Percentiles rank a stretch among this genome's conserved stretches.
phyloP scores from a whole-genome alignment of 345 rosid genomes.

The Reutealis trisperma region DNA sequence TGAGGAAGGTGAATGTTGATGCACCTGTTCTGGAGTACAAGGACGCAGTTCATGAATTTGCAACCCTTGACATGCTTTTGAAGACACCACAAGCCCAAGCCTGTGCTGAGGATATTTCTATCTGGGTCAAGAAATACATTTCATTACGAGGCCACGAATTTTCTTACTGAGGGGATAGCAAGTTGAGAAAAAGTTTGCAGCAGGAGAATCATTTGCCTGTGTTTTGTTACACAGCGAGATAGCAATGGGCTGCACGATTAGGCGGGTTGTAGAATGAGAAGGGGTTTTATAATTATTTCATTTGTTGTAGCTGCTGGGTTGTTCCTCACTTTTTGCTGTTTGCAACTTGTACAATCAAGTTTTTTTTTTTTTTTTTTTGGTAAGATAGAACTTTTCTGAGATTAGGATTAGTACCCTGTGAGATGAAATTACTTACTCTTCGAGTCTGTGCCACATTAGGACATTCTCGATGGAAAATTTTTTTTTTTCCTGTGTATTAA shows the following conservation, averaged over 20 bases:
- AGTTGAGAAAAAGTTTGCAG: not conserved
- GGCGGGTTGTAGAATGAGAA: not conserved
- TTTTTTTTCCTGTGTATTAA: slow-evolving; percentile 8
- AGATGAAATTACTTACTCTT: slow-evolving; percentile 11
- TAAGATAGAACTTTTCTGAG: slow-evolving; percentile 16
- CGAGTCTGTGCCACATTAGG: slow-evolving; percentile 22
- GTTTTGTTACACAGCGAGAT: not conserved
- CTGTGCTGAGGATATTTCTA: slow-evolving; percentile 86
- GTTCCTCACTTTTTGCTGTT: slow-evolving; percentile 7
- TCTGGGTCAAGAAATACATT: slow-evolving; percentile 92
- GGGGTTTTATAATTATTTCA: not conserved
- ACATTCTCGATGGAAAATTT: not conserved
- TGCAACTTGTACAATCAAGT: slow-evolving; percentile 6
- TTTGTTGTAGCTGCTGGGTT: slow-evolving; percentile 6
- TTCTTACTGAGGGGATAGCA: slow-evolving; percentile 54
- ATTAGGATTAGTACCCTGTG: slow-evolving; percentile 17
- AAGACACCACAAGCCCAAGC: slow-evolving; percentile 89
- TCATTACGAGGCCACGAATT: slow-evolving; percentile 85
- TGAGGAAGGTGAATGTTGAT: slow-evolving; percentile 82
- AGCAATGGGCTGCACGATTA: not conserved
- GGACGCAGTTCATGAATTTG: slow-evolving; percentile 95
- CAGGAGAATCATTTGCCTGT: not conserved
- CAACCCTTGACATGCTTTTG: slow-evolving; percentile 88
- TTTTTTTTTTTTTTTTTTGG: slow-evolving; percentile 21
- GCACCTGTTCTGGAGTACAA: slow-evolving; percentile 91